Evolutionary conservation across 139 green algal species (phyloP).

Genomic region (Yamagishiella unicocca): DNA sequence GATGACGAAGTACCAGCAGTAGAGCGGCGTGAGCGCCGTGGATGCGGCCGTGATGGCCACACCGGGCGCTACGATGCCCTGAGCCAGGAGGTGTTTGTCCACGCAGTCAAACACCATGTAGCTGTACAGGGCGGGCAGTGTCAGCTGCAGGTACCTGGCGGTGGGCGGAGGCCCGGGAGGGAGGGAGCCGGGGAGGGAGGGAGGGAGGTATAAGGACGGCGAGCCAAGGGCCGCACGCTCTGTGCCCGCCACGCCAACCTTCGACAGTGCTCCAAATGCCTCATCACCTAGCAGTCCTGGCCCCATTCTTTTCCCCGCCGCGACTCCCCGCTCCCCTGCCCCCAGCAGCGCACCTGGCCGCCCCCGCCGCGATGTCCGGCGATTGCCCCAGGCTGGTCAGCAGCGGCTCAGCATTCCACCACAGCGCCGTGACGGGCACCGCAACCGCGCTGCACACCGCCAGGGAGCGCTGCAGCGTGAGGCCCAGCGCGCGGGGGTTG

Average conservation of each 20-base stretch:
- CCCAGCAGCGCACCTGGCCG: conserved; percentile 32
- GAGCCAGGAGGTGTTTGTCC: conserved; percentile 51
- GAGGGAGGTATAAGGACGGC: neutral
- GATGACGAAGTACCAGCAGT: conserved; percentile 43
- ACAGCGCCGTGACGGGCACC: conserved; percentile 41
- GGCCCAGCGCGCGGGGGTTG: conserved; percentile 25
- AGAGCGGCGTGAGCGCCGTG: conserved; percentile 39
- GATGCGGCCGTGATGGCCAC: conserved; percentile 41
- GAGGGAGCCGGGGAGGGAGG: neutral
- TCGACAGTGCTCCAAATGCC: too few relatives aligned
- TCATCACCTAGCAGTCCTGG: neutral
- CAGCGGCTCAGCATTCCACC: conserved; percentile 46
- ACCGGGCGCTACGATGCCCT: conserved; percentile 34
- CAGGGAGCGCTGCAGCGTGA: conserved; percentile 52
- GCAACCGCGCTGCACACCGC: conserved; percentile 30
- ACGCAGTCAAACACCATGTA: conserved; percentile 53
- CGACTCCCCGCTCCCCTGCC: neutral
- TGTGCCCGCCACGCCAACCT: neutral
- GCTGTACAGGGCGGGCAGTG: conserved; percentile 49
- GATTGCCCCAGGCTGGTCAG: conserved; percentile 39
- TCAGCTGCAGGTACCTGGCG: conserved; percentile 53
- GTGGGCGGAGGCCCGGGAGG: neutral
- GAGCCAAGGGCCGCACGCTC: neutral
- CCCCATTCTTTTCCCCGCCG: neutral
- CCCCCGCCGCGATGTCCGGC: conserved; percentile 41